Conservation (phyloP, 768 basidiomycete species). For the Boletus vinaceobasis region DNA sequence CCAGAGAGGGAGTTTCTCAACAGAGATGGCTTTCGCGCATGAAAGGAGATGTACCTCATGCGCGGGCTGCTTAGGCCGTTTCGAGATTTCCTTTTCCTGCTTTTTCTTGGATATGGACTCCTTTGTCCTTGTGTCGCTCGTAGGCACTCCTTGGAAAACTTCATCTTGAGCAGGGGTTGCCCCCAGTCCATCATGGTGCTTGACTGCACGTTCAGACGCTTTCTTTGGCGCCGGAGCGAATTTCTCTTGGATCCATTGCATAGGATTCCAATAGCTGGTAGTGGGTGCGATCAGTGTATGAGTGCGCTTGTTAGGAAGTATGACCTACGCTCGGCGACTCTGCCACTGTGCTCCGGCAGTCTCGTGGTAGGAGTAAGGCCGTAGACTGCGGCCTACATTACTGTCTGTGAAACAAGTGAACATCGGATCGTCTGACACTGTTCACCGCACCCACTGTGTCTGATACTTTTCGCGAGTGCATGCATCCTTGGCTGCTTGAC, state of each 20-base stretch:
- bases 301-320: background rate
- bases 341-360: constrained; percentile 31
- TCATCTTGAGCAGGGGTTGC: constrained; percentile 26
- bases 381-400: constrained; percentile 10
- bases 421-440: background rate
- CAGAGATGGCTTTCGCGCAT: background rate
- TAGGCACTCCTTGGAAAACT: constrained; percentile 44
- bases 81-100: constrained; percentile 7
- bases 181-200: constrained; percentile 32
- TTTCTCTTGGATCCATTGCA: constrained; percentile 63
- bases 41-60: constrained; percentile 22
- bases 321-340: constrained; percentile 45
- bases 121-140: constrained; percentile 15
- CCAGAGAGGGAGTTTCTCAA: constrained; percentile 6
- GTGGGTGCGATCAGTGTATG: background rate
- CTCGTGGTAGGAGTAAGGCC: constrained; percentile 3
- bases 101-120: constrained; percentile 17
- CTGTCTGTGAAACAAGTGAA: constrained; percentile 12
- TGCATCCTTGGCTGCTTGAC: constrained; percentile 22
- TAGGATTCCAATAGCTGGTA: constrained; percentile 52
- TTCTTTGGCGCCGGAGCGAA: constrained; percentile 47
- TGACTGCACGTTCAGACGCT: constrained; percentile 43
- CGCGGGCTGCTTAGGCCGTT: constrained; percentile 25
- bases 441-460: constrained; percentile 21
- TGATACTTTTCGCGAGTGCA: constrained; percentile 21